Base-by-base conservation (phyloP, 768 basidiomycete genomes). In the Dacryopinax primogenitus region DNA sequence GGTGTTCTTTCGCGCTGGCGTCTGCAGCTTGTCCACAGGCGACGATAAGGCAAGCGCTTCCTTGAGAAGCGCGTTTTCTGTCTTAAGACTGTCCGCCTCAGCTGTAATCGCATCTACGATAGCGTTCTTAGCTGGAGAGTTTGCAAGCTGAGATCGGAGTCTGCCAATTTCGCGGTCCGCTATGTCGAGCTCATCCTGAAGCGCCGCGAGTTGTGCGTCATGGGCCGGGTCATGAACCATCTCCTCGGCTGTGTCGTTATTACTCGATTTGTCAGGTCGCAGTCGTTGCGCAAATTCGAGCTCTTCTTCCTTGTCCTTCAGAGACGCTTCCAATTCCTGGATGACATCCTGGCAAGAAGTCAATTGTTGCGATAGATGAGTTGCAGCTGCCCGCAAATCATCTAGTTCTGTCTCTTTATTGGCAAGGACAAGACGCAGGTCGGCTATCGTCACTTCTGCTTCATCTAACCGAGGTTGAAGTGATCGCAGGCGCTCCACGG, bases 131-230 rank as follows among this genome's bases (percentile, higher is more conserved):
- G 84, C 85, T 16, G 87, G 88, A 21, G 86, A 89, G 67, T 88
- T 86, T 33, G 80, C 81, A 45, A 92, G 77, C 33, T 87, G 71
- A 0, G 82, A 79, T n/a, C 80, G 82, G 44, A 93, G 76, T 37
- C 83, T 80, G 0, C 85, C 86, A 66, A 90, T 86, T 73, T 92
- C 88, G 70, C 76, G 83, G 71, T 90, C 79, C 0, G 91, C 90
- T 0, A 83, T 80, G 65, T 90, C 87, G 44, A 93, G 81, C 69
- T 92, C 90, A 1, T 78, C 77, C 72, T 92, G 89, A 62, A 93
- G 77, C 13, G 23, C 45, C 11, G 45, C 45, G 7, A 47, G 13
- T 23, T 47, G 13, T 23, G 13, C 45, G 7, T 47, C 82, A n/a
- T 88, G 79, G 9, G 74, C 71, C 34, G 84, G 81, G 58, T 85